Conservation (phyloP, 2,329 filamentous ascomycete species). For the Orbilia oligospora region DNA sequence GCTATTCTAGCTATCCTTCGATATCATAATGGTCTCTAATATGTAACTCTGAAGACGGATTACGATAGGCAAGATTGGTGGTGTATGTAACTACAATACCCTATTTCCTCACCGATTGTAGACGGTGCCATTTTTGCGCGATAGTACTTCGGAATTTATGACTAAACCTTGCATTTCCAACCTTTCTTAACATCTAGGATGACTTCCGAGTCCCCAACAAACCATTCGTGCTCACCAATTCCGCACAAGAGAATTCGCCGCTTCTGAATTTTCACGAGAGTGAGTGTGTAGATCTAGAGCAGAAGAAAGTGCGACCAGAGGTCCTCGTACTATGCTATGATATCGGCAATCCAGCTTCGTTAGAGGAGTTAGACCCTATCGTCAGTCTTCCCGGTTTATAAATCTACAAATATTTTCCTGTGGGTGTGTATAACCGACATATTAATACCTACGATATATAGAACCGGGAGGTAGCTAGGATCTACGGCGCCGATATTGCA, state of each 20-base stretch:
- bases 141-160: neutral
- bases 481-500: constrained; percentile 28
- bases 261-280: constrained; percentile 43
- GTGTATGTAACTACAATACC: constrained; percentile 23
- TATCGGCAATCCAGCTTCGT: constrained; percentile 28
- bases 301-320: constrained; percentile 33
- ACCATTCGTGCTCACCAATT: constrained; percentile 42
- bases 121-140: neutral
- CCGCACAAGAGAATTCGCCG: constrained; percentile 38
- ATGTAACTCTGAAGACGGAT: constrained; percentile 21
- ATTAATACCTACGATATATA: neutral
- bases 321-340: constrained; percentile 46
- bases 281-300: constrained; percentile 34
- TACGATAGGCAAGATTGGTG: constrained; percentile 40
- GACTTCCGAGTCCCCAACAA: constrained; percentile 29
- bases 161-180: constrained; percentile 6
- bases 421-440: neutral
- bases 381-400: neutral
- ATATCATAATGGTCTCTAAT: neutral
- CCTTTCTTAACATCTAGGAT: constrained; percentile 3
- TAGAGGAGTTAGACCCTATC: constrained; percentile 17
- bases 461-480: constrained; percentile 27
- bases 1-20: neutral
- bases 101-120: neutral
- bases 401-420: neutral